Conservation (phyloP, 2,329 filamentous ascomycete species). For the Ilyonectria mors-panacis region DNA sequence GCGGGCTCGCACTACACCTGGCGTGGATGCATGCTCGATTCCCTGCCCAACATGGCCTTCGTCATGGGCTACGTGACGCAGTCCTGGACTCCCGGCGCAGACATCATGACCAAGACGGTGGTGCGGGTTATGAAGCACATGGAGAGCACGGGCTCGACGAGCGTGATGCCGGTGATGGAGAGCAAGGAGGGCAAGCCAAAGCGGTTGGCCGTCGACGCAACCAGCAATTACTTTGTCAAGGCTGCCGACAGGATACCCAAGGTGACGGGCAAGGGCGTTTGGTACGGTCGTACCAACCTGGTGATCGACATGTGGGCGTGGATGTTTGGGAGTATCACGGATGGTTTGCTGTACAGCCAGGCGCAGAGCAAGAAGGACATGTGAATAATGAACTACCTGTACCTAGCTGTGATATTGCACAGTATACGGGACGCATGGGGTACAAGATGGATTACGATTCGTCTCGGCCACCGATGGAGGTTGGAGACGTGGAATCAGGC, state of each 20-base stretch:
- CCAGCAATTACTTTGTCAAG: slow-evolving; percentile 55
- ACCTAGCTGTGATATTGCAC: neutral
- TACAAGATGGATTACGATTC: neutral
- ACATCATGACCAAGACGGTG: slow-evolving; percentile 64
- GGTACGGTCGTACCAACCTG: slow-evolving; percentile 54
- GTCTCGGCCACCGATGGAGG: neutral
- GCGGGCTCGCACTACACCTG: slow-evolving; percentile 69
- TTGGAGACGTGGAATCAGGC: neutral
- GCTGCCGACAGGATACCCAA: slow-evolving; percentile 56
- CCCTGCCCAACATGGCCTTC: slow-evolving; percentile 74
- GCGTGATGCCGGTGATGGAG: slow-evolving; percentile 61
- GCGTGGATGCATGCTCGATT: slow-evolving; percentile 77
- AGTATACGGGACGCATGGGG: neutral
- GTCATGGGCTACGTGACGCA: slow-evolving; percentile 77
- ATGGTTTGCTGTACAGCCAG: slow-evolving; percentile 51
- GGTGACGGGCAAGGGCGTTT: slow-evolving; percentile 52
- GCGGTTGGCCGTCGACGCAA: slow-evolving; percentile 47
- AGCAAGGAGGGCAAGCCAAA: slow-evolving; percentile 42
- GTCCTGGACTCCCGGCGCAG: slow-evolving; percentile 78
- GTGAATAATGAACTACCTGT: neutral
- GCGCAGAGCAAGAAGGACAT: slow-evolving; percentile 44
- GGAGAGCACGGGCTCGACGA: slow-evolving; percentile 60
- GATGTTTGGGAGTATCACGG: slow-evolving; percentile 50
- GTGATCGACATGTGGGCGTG: slow-evolving; percentile 50
- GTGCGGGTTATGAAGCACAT: slow-evolving; percentile 68